These are phyloP conservation scores for Nepenthes alata DNA, from an alignment of 179 eudicot genomes.

Conservation along the genomic window DNA sequence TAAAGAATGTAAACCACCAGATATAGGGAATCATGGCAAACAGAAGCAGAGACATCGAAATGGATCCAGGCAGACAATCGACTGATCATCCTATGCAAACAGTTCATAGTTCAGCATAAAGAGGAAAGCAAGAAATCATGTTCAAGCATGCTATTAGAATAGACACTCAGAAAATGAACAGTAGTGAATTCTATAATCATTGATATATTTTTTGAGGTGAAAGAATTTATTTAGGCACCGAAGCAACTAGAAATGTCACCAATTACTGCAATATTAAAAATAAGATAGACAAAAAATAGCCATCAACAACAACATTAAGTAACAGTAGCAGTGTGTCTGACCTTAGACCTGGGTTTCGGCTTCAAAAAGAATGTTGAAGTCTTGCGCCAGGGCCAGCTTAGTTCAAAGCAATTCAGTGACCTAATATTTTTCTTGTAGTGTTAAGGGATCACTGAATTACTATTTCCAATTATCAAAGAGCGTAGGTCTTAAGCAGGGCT, in stretches of 20 bases:
- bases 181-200: too few relatives aligned
- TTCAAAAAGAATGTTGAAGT: constrained; percentile 57
- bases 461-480: background rate
- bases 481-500: constrained; percentile 10
- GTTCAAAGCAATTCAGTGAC: constrained; percentile 88
- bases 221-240: background rate
- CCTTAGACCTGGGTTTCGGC: constrained; percentile 79
- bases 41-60: too few relatives aligned
- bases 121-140: too few relatives aligned
- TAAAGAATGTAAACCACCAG: too few relatives aligned
- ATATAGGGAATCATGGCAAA: too few relatives aligned
- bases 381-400: constrained; percentile 87
- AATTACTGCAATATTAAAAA: background rate
- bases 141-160: too few relatives aligned
- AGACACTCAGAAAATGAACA: too few relatives aligned
- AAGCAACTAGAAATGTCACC: too few relatives aligned
- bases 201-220: too few relatives aligned
- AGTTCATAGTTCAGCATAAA: too few relatives aligned
- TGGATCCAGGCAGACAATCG: too few relatives aligned
- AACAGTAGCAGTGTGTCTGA: constrained; percentile 10
- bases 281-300: background rate
- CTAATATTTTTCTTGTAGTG: constrained; percentile 17
- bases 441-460: background rate
- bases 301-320: background rate
- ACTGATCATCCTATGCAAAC: too few relatives aligned